Conservation (phyloP, 371 early-diverging fungal genomes). For the Smittium mucronatum region DNA sequence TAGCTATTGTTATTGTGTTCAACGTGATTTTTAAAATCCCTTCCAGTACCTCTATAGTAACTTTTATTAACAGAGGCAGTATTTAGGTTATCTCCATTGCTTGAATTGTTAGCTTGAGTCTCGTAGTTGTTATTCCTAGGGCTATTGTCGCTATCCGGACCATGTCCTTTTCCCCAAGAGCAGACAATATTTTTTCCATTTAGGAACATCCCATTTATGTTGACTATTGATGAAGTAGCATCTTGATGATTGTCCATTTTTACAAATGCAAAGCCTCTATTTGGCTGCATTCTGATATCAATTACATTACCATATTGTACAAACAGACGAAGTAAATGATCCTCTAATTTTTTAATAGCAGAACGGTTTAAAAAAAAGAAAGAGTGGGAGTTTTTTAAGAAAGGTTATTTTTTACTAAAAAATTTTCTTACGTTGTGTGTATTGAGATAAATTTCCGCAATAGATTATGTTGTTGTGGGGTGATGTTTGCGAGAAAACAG, state of each 20-base stretch:
- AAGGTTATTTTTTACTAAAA: conserved; percentile 3
- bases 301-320: conserved; percentile 56
- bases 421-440: conserved; percentile 36
- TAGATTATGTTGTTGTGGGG: conserved; percentile 73
- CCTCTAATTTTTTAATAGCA: conserved; percentile 31
- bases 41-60: too few relatives aligned
- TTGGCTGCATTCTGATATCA: conserved; percentile 67
- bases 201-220: conserved; percentile 1
- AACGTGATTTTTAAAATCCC: too few relatives aligned
- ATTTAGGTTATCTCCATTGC: too few relatives aligned
- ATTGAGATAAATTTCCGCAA: conserved; percentile 68
- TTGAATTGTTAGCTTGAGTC: too few relatives aligned
- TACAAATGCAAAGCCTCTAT: conserved; percentile 84
- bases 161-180: conserved; percentile 2
- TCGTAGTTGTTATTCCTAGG: neutral
- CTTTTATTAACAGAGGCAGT: too few relatives aligned
- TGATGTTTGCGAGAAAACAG: conserved; percentile 55
- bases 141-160: neutral
- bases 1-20: too few relatives aligned
- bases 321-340: conserved; percentile 63
- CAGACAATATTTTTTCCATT: conserved; percentile 2
- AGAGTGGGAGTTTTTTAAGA: too few relatives aligned
- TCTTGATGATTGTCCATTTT: conserved; percentile 24
- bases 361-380: conserved; percentile 6
- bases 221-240: conserved; percentile 4